Evolutionary conservation across 768 basidiomycete species (phyloP).

Genomic region (Phallus indusiatus): DNA sequence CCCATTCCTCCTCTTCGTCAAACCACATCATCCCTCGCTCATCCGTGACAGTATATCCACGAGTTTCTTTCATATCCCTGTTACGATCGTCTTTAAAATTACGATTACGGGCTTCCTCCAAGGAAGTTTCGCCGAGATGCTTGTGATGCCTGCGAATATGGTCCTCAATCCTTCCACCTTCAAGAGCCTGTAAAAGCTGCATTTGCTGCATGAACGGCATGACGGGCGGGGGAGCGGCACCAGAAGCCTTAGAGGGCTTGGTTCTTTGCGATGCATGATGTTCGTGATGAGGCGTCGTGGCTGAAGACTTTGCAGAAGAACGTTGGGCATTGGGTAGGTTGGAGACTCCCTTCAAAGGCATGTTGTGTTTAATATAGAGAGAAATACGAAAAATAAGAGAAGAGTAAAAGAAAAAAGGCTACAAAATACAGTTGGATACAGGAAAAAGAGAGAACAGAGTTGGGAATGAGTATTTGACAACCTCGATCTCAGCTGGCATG

Average conservation of each 20-base stretch:
- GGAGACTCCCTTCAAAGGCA: background rate
- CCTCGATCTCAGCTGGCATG: too few relatives aligned
- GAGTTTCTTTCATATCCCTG: background rate
- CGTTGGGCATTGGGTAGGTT: background rate
- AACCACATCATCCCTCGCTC: slow-evolving; percentile 9
- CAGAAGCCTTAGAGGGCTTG: background rate
- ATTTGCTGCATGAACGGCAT: slow-evolving; percentile 9
- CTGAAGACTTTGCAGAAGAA: background rate
- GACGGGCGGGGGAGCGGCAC: background rate
- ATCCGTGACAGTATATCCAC: slow-evolving; percentile 5
- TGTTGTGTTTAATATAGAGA: background rate
- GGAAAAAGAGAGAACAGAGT: background rate
- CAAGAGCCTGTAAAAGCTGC: slow-evolving; percentile 5
- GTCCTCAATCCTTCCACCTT: slow-evolving; percentile 4
- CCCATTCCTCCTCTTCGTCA: slow-evolving; percentile 10
- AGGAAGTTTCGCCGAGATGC: background rate
- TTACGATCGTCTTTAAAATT: background rate
- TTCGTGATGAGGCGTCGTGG: background rate
- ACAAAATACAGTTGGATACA: background rate
- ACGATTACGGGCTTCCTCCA: background rate
- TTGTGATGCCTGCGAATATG: slow-evolving; percentile 6
- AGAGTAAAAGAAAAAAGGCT: background rate
- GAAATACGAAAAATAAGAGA: background rate
- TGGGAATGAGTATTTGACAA: too few relatives aligned
- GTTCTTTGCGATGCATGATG: background rate